A percentile compares a stretch with the other conserved stretches of the same genome.
Conservation (phyloP, 2,329 filamentous ascomycete species). For the Sporothrix luriei region DNA sequence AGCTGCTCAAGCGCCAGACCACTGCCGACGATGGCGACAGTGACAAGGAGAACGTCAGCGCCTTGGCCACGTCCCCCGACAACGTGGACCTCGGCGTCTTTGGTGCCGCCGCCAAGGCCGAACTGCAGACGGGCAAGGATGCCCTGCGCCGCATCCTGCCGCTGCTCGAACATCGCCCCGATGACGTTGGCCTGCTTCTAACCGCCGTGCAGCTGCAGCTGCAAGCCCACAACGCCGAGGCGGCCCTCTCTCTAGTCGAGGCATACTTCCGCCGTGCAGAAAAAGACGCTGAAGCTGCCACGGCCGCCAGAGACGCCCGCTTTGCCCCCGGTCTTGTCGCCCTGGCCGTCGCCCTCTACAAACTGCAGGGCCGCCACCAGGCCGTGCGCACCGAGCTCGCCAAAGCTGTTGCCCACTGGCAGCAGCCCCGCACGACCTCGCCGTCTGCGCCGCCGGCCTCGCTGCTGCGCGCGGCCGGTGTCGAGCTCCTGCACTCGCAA, state of each 20-base stretch:
- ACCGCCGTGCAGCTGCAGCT: conserved; percentile 82
- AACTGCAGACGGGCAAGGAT: conserved; percentile 64
- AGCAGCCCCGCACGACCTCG: conserved; percentile 48
- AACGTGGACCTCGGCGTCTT: conserved; percentile 52
- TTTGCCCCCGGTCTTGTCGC: conserved; percentile 85
- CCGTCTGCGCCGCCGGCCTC: conserved; percentile 50
- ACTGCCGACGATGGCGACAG: conserved; percentile 35
- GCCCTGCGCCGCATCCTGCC: conserved; percentile 70
- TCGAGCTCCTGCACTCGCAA: conserved; percentile 76
- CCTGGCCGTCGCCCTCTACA: conserved; percentile 76
- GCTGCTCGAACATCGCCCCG: conserved; percentile 71
- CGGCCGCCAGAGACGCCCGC: conserved; percentile 58
- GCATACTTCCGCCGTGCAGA: conserved; percentile 71
- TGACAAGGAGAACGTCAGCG: conserved; percentile 35
- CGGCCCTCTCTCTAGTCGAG: conserved; percentile 75
- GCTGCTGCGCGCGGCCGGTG: conserved; percentile 79
- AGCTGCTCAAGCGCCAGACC: conserved; percentile 44
- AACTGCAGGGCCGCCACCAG: conserved; percentile 69
- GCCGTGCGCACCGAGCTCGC: conserved; percentile 73
- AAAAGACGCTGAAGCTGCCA: conserved; percentile 55
- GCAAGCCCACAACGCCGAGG: conserved; percentile 58
- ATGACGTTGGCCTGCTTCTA: conserved; percentile 77
- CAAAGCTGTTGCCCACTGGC: conserved; percentile 82
- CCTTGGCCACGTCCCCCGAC: conserved; percentile 41
- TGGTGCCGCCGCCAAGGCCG: conserved; percentile 72